A percentile compares a stretch with the other conserved stretches of the same genome.
Evolutionary conservation across 2,329 filamentous ascomycete genomes (phyloP).

Genomic region (Torrubiellomyces zombiae): DNA sequence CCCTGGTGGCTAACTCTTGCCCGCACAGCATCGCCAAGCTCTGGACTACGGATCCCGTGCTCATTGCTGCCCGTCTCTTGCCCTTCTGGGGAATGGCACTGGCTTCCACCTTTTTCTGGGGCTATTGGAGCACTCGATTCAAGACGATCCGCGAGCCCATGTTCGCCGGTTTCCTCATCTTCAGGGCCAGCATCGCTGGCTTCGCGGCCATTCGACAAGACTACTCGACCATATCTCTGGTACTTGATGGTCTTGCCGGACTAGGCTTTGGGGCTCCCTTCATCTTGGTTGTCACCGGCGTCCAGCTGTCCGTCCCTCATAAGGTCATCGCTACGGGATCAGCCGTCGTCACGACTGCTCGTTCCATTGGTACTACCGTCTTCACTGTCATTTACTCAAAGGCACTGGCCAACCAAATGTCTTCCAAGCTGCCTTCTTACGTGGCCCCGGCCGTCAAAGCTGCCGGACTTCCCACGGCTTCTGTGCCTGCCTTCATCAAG

Average conservation of each 20-base stretch:
- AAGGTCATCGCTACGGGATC: conserved; percentile 2
- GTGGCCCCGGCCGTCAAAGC: conserved; percentile 1
- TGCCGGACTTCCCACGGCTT: conserved; percentile 1
- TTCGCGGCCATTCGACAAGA: neutral
- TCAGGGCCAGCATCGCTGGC: neutral
- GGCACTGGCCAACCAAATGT: conserved; percentile 1
- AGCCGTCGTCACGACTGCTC: conserved; percentile 1
- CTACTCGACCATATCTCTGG: neutral
- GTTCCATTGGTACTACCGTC: conserved; percentile 2
- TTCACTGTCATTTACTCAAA: conserved; percentile 4
- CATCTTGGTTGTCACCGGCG: conserved; percentile 1
- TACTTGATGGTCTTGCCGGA: neutral
- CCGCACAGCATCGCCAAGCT: neutral
- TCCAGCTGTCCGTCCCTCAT: conserved; percentile 1
- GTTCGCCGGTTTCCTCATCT: neutral
- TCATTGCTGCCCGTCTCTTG: neutral
- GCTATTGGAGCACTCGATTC: neutral
- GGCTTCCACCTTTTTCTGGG: neutral
- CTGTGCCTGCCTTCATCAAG: neutral
- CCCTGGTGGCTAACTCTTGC: neutral
- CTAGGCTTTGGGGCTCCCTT: neutral
- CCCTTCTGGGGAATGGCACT: neutral
- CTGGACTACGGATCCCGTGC: neutral
- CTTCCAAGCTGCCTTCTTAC: conserved; percentile 1
- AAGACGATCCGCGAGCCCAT: neutral